Evolutionary conservation across 768 basidiomycete species (phyloP), one percentile per base, ranked within the genome.

Genomic region (Boletus insuetus): DNA sequence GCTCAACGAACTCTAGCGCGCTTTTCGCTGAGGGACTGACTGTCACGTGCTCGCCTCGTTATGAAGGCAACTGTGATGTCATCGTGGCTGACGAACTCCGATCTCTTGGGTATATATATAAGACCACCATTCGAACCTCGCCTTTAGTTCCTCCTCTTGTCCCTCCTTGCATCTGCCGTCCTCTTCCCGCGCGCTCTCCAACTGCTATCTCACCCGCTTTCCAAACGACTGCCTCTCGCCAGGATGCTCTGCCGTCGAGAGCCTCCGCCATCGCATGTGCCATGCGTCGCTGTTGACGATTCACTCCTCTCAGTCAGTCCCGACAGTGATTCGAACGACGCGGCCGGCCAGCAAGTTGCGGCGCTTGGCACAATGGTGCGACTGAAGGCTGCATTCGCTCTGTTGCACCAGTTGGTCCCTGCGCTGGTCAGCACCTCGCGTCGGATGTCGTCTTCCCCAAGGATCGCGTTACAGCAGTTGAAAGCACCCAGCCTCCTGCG

Each of bases 381-480:
- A 16, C 50, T 54, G 20, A 55, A 43, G 13, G 29, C 45, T n/a
- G 45, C 22, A 8, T 22, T 22, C 38, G 26, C 35, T 43, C 22
- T 34, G 56, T 22, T 64, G 24, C 52, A 47, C 41, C 51, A 47
- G n/a, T 14, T 62, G 31, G 45, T 59, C 42, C 3, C 12, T 7
- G 8, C 41, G 0, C 54, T 66, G 1, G 6, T 45, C 7, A 9
- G 34, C 24, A 34, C 26, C 26, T 58, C 4, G 58, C 55, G 6
- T 61, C 58, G 26, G 58, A 55, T 2, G 32, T 69, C 38, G 51
- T 58, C 17, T 53, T 49, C 0, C 62, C 66, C 51, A 55, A 56
- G 58, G 55, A 60, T 51, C 62, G 67, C 16, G 20, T 67, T 22
- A 31, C 49, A 16, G 42, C 38, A 6, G 43, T 62, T 40, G 67